These are phyloP conservation scores for Leccinum pachyderme DNA, from an alignment of 1,284 basidiomycete species.

Conservation along the genomic window DNA sequence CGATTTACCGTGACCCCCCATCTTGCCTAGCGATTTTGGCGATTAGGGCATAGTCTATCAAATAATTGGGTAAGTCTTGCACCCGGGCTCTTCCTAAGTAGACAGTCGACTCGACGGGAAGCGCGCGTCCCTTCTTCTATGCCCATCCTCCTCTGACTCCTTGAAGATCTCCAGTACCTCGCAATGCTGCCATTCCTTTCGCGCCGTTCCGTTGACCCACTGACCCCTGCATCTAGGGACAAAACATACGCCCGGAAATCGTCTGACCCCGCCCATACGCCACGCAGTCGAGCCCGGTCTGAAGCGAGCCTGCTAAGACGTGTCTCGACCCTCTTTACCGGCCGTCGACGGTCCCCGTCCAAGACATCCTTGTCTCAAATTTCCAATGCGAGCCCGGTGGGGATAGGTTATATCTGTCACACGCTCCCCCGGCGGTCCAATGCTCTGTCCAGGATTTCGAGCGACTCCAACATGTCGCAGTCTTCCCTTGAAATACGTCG, in stretches of 20 bases:
- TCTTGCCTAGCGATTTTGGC: slow-evolving; percentile 19
- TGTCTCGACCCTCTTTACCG: slow-evolving; percentile 27
- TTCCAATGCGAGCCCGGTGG: slow-evolving; percentile 5
- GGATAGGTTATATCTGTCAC: slow-evolving; percentile 17
- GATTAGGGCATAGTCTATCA: slow-evolving; percentile 17
- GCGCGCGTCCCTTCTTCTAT: slow-evolving; percentile 9
- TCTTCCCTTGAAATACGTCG: slow-evolving; percentile 35
- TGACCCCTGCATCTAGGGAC: slow-evolving; percentile 8
- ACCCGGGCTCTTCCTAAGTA: neutral
- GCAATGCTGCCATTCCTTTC: slow-evolving; percentile 30
- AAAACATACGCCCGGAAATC: slow-evolving; percentile 1
- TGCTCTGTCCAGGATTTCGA: slow-evolving; percentile 24
- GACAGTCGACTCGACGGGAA: neutral
- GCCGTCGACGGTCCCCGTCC: slow-evolving; percentile 20
- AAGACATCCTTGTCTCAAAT: slow-evolving; percentile 15
- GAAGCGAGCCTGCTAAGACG: slow-evolving; percentile 29
- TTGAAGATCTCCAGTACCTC: neutral
- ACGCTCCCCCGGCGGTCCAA: slow-evolving; percentile 9
- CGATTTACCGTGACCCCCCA: slow-evolving; percentile 8
- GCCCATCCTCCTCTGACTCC: slow-evolving; percentile 5
- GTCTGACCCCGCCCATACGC: slow-evolving; percentile 8
- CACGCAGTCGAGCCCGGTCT: slow-evolving; percentile 25
- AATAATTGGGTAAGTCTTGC: slow-evolving; percentile 23
- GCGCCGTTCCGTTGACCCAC: slow-evolving; percentile 29
- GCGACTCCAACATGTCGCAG: slow-evolving; percentile 12